Evolutionary conservation across 1,284 basidiomycete genomes (phyloP).

Genomic region (Wolfiporia cocos): DNA sequence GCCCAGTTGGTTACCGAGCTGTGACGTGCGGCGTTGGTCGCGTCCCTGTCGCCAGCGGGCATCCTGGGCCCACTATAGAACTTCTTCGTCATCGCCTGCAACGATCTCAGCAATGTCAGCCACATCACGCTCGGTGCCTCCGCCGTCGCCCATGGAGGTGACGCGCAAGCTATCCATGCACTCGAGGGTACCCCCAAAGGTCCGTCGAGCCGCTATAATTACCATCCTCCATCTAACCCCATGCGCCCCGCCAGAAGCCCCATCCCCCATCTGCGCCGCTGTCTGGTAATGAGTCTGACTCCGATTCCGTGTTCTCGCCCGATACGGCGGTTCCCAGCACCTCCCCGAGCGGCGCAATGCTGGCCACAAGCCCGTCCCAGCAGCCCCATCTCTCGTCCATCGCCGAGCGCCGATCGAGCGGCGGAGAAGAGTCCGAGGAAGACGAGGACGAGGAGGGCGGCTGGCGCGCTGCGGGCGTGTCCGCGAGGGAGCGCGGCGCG

Average conservation of each 20-base stretch:
- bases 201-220: constrained; percentile 13
- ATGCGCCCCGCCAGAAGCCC: constrained; percentile 15
- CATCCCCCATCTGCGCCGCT: constrained; percentile 34
- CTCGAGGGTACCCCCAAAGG: constrained; percentile 39
- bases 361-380: constrained; percentile 21
- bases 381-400: constrained; percentile 68
- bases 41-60: neutral
- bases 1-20: constrained; percentile 1
- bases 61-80: neutral
- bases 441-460: constrained; percentile 55
- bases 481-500: constrained; percentile 29
- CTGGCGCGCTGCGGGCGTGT: constrained; percentile 44
- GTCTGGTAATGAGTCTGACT: constrained; percentile 83
- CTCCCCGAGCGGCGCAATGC: constrained; percentile 11
- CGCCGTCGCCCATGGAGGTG: constrained; percentile 82
- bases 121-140: constrained; percentile 54
- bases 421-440: constrained; percentile 73
- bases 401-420: constrained; percentile 62
- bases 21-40: neutral
- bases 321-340: constrained; percentile 34
- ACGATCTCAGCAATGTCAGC: constrained; percentile 9
- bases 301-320: constrained; percentile 64
- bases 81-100: constrained; percentile 1
- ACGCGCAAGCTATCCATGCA: constrained; percentile 83
- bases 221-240: constrained; percentile 4